Base-by-base conservation (phyloP, 106 monocot species). In the Xerophyta viscosa region DNA sequence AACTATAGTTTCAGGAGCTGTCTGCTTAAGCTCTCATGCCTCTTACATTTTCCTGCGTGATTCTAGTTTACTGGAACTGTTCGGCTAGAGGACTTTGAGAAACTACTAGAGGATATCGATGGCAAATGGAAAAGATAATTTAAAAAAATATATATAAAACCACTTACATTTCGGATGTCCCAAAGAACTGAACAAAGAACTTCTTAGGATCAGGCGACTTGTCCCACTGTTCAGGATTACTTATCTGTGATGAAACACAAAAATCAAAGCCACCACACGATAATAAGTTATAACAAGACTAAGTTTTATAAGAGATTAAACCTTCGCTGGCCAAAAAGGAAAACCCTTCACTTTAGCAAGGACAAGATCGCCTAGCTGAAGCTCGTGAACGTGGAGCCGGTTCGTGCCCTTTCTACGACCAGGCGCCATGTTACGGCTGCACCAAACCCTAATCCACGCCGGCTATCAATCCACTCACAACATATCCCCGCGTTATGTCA, bases 271-370 rank as follows among this genome's bases (percentile, higher is more conserved):
- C 20, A 13, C 13, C 17, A 13, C 15, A 6, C 7, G 1, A 2
- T 1, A 46, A 46, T 2, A 20, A 46, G 8, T 2, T 18, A 46
- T 7, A 46, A 2, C n/a, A n/a, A n/a, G n/a, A n/a, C n/a, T n/a
- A n/a, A n/a, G n/a, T n/a, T n/a, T n/a, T n/a, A n/a, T n/a, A n/a
- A n/a, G 39, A 39, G 15, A 39, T 39, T 15, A 21, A 36, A 71
- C 76, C 69, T 76, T 76, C 0, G 76, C 76, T 2, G 76, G 76
- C 76, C 76, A 76, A 0, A 63, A 63, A 0, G 76, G 76, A 41
- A 65, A 76, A n/a, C 76, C 76, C 69, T 76, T 76, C 31, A 76
- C 76, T 60, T 76, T 76, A 14, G 76, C 76, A 17, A 76, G 69
- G 5, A 76, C 76, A 8, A 76, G 58, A 69, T 76, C 76, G 27